A percentile compares a stretch with the other conserved stretches of the same genome.
These are phyloP conservation scores for Didymella glomerata DNA, from an alignment of 2,329 filamentous ascomycete species.

Conservation along the genomic window DNA sequence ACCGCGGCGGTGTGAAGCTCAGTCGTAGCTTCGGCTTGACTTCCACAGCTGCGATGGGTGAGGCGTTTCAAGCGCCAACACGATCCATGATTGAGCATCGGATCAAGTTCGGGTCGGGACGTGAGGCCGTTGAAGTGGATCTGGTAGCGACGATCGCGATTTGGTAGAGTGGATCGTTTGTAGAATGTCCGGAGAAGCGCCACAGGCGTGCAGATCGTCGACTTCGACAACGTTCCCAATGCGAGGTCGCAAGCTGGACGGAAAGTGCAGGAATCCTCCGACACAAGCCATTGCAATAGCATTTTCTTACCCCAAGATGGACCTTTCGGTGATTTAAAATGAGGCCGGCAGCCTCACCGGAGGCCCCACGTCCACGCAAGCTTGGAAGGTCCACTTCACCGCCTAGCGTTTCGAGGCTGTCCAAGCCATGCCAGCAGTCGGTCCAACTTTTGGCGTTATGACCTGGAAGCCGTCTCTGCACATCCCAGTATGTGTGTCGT, in stretches of 20 bases:
- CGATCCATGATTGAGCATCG: conserved; percentile 6
- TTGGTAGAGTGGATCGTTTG: conserved; percentile 14
- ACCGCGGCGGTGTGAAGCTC: conserved; percentile 9
- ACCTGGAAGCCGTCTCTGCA: conserved; percentile 6
- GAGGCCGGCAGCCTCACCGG: not conserved
- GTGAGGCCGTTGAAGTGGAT: conserved; percentile 2
- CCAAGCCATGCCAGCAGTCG: conserved; percentile 3
- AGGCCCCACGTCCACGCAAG: not conserved
- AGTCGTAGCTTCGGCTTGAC: conserved; percentile 3
- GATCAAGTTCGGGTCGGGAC: not conserved
- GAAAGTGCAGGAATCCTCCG: not conserved
- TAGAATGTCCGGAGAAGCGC: conserved; percentile 13
- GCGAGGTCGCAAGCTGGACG: not conserved
- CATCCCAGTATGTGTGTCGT: conserved; percentile 15
- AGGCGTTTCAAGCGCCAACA: conserved; percentile 18
- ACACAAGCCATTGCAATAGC: not conserved
- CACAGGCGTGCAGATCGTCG: conserved; percentile 3
- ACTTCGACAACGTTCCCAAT: not conserved
- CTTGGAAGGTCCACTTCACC: conserved; percentile 9
- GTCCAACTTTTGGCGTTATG: not conserved
- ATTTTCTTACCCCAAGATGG: not conserved
- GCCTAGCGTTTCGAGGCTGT: conserved; percentile 19
- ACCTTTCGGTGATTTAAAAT: not conserved
- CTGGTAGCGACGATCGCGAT: conserved; percentile 16
- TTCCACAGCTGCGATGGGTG: conserved; percentile 9